Base-by-base conservation (phyloP, 345 rosid genomes). In the Corymbia maculata region DNA sequence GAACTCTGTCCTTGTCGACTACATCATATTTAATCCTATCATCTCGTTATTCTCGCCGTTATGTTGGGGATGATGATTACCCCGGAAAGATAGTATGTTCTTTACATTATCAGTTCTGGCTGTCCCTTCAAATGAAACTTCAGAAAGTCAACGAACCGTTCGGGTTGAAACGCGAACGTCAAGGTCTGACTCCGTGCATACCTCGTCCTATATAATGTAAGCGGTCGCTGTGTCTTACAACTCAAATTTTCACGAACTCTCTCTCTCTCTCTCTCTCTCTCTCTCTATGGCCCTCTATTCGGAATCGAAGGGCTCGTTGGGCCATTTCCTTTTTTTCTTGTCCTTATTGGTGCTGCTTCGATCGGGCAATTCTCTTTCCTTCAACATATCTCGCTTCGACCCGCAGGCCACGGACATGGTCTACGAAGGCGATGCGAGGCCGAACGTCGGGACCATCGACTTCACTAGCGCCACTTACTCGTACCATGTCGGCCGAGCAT, bases 401-500 rank as follows among this genome's bases (percentile, higher is more conserved):
- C 32, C 86, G 4, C 50, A 52, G 1, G 79, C 57, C 36, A 87
- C 61, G 16, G 68, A 80, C 87, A 68, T 92, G 7, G 52, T 85
- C 21, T 92, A 90, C 50, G 89, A 90, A 32, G 94, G 94, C 5
- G 95, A 89, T 79, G 93, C 95, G 55, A 55, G 12, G 51, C 61
- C 92, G 85, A 66, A 47, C 21, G 88, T 80, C 36, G 92, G 92
- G 9, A 80, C 88, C 61, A 82, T 92, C 14, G 92, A 92, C 44
- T 87, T 92, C 21, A 93, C 85, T 79, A 84, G 86, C 14, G 45
- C 8, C 10, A 59, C 42, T 52, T 93, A 92, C 51, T 13, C 22
- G 3, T 36, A 53, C 66, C 66, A 26, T 26, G 90, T 91, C 6
- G 94, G 95, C n/a, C 59, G 92, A 44, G 92, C 88, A 47, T 90